Base-by-base conservation (phyloP, 2,329 filamentous ascomycete genomes). In the Colletotrichum sansevieriae region DNA sequence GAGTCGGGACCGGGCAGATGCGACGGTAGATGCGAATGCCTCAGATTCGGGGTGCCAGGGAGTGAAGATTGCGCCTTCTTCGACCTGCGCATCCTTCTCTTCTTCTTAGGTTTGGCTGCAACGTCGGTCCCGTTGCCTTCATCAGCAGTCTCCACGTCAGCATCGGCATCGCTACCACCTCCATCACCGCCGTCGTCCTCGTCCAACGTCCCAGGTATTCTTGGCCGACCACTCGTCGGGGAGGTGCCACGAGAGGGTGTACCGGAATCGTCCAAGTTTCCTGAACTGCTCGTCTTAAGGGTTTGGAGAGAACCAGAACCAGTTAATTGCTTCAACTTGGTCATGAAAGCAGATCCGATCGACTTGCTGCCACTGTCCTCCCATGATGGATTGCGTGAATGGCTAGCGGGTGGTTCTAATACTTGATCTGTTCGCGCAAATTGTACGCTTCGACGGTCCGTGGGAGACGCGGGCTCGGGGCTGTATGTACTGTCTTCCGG, bases 111-210 rank as follows among this genome's bases (percentile, higher is more conserved):
- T 70, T 86, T 87, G 2, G 79, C 74, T 33, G 79, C 37, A 39
- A 12, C 75, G 60, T 83, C 82, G 13, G 81, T 76, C n/a, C 79
- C 74, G 18, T 81, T 81, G n/a, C 85, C 86, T 76, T 97, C 95
- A 60, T 94, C 93, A 0, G 90, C 92, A 51, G 94, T 97, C 76
- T 96, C 95, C 1, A 91, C 93, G 77, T 96, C 93, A 1, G 92
- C 90, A 75, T 92, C 91, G 13, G 85, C 89, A 77, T 95, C 93
- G 76, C 90, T 92, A 20, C 88, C 89, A 13, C 29, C 29, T 9
- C 41, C 66, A 18, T 18, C 41, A 47, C 29, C 43, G 70, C 29
- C 43, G 70, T 85, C 86, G 65, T 86, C 85, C 71, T 88, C 86
- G 47, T 82, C 79, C 63, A 89, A 77, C 1, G 85, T 88, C 20